Conservation (phyloP, 495 filamentous ascomycete genomes). For the Glarea lozoyensis region DNA sequence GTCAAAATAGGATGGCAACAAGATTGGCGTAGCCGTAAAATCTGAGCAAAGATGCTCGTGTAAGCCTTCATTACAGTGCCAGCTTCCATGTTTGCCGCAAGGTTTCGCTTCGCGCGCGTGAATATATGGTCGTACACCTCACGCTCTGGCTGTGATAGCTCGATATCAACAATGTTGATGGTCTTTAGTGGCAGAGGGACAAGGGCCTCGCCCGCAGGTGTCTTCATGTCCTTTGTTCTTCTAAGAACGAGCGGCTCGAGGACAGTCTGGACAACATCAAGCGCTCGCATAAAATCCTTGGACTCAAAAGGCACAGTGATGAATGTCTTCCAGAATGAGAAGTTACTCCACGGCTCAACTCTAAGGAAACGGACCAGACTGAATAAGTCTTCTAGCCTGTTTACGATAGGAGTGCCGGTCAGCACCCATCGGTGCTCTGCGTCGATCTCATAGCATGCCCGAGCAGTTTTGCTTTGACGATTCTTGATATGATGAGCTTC, state of each 20-base stretch:
- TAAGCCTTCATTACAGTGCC: slow-evolving; percentile 91
- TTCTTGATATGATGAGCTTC: slow-evolving; percentile 96
- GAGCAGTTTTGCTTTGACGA: slow-evolving; percentile 76
- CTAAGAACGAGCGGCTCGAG: slow-evolving; percentile 92
- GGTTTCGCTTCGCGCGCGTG: slow-evolving; percentile 69
- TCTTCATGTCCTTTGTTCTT: slow-evolving; percentile 96
- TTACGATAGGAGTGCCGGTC: slow-evolving; percentile 95
- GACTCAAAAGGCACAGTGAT: slow-evolving; percentile 96
- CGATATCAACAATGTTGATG: slow-evolving; percentile 75
- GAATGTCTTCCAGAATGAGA: slow-evolving; percentile 98
- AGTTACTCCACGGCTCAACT: slow-evolving; percentile 96
- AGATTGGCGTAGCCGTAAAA: slow-evolving; percentile 84
- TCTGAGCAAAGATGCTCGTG: slow-evolving; percentile 94
- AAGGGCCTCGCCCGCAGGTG: slow-evolving; percentile 76
- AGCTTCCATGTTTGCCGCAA: slow-evolving; percentile 76
- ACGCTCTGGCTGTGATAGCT: slow-evolving; percentile 73
- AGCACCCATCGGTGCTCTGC: slow-evolving; percentile 86
- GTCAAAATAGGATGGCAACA: slow-evolving; percentile 91
- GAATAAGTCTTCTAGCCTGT: slow-evolving; percentile 94
- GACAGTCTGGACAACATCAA: slow-evolving; percentile 96
- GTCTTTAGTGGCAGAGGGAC: slow-evolving; percentile 77
- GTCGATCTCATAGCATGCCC: slow-evolving; percentile 81
- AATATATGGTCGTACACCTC: slow-evolving; percentile 90
- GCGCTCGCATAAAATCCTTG: slow-evolving; percentile 82
- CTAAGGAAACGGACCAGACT: slow-evolving; percentile 82